Evolutionary conservation across 305 asterid genomes (phyloP).

Genomic region (Plantago coronopus): DNA sequence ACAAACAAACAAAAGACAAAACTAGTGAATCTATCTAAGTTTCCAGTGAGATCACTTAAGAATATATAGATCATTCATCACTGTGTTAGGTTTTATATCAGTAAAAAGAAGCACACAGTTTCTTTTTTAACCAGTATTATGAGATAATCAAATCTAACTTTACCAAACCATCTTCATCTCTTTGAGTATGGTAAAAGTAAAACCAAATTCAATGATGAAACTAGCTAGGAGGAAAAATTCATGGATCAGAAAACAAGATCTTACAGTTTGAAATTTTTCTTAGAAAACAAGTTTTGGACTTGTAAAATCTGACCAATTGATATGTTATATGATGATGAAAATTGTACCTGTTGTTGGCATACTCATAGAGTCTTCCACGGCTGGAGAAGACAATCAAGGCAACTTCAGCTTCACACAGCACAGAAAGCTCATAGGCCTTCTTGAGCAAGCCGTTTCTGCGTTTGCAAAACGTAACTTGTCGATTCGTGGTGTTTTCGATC

Average conservation of each 20-base stretch:
- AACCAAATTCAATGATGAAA: neutral
- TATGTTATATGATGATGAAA: neutral
- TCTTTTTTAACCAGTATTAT: conserved; percentile 12
- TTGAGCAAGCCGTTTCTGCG: conserved; percentile 74
- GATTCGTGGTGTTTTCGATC: conserved; percentile 76
- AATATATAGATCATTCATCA: too few relatives aligned
- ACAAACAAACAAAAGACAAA: conserved; percentile 23
- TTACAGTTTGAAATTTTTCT: too few relatives aligned
- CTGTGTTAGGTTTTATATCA: conserved; percentile 6
- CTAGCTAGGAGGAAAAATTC: neutral
- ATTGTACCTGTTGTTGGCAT: conserved; percentile 70
- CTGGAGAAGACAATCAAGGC: conserved; percentile 77
- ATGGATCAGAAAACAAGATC: neutral
- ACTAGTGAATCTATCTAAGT: conserved; percentile 30
- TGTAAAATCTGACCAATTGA: too few relatives aligned
- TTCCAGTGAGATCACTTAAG: too few relatives aligned
- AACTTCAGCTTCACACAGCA: conserved; percentile 80
- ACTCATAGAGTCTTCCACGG: conserved; percentile 82
- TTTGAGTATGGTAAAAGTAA: neutral
- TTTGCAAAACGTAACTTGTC: conserved; percentile 87
- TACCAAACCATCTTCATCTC: neutral
- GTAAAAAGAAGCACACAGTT: conserved; percentile 24
- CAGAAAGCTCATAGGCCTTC: conserved; percentile 84
- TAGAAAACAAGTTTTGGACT: too few relatives aligned
- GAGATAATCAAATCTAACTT: conserved; percentile 3